Percentiles rank a stretch among this genome's conserved stretches.
Conservation (phyloP, 2,329 filamentous ascomycete species). For the Phoma herbarum region DNA sequence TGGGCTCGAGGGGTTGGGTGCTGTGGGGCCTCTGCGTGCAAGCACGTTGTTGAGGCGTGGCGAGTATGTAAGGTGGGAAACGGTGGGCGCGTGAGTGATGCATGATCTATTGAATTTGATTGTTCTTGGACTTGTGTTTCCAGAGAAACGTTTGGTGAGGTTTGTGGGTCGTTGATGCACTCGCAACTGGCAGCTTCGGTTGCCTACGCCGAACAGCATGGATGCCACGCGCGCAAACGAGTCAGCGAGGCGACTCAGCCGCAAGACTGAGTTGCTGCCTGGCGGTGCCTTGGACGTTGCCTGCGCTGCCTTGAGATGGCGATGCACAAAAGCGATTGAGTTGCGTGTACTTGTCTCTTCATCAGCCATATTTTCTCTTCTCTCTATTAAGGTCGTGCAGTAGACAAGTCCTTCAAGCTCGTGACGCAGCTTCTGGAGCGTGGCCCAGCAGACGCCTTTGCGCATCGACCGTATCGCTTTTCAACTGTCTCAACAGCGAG, state of each 20-base stretch:
- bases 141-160: no score
- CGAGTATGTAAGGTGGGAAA: conserved; percentile 1
- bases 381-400: neutral
- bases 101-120: neutral
- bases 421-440: neutral
- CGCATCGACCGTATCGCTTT: neutral
- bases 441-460: neutral
- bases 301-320: neutral
- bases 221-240: neutral
- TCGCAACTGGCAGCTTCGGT: neutral
- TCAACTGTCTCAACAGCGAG: neutral
- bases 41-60: conserved; percentile 17
- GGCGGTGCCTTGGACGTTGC: neutral
- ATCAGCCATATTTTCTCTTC: neutral
- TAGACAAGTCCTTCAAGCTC: no score
- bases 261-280: conserved; percentile 12
- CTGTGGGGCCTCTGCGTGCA: neutral
- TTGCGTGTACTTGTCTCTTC: neutral
- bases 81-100: neutral
- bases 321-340: neutral
- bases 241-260: neutral
- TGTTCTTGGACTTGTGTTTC: neutral
- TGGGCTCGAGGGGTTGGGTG: neutral
- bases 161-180: neutral
- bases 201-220: neutral